Conservation (phyloP, 208 protist species). For the Crithidia bombi region DNA sequence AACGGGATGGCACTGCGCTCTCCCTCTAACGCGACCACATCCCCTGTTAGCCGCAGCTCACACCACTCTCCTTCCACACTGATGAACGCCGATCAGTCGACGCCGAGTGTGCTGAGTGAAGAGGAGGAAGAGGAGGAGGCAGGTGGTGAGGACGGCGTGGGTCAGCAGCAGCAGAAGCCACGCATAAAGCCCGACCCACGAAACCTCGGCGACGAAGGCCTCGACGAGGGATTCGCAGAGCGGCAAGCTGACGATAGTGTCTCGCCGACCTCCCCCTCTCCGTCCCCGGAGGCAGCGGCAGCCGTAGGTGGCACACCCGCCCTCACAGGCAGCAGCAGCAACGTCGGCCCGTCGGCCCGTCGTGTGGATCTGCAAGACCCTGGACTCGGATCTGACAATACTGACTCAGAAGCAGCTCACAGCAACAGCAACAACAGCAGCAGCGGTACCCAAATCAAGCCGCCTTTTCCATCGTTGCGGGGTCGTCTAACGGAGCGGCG, state of each 20-base stretch:
- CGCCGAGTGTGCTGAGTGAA: constrained; percentile 61
- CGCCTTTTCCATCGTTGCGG: not conserved
- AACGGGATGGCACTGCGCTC: constrained; percentile 5
- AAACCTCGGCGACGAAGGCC: constrained; percentile 26
- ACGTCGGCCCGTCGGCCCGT: too few species aligned
- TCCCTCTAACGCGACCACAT: not conserved
- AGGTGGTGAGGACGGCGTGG: not conserved
- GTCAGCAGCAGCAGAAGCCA: not conserved
- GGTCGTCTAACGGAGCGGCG: constrained; percentile 6
- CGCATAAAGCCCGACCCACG: constrained; percentile 7
- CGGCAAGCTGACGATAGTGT: not conserved
- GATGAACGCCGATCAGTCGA: constrained; percentile 49
- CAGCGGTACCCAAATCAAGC: not conserved
- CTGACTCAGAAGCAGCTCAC: not conserved
- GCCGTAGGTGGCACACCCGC: not conserved
- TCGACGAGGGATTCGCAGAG: constrained; percentile 1
- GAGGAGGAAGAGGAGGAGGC: constrained; percentile 39
- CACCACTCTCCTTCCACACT: constrained; percentile 3
- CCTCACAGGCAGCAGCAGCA: not conserved
- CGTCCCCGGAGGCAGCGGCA: constrained; percentile 7
- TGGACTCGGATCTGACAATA: not conserved
- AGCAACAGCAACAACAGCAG: not conserved
- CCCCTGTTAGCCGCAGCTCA: constrained; percentile 8
- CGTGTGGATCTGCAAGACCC: not conserved
- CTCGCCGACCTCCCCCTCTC: constrained; percentile 4